A percentile compares a stretch with the other conserved stretches of the same genome.
phyloP scores from a whole-genome alignment of 2,329 filamentous ascomycete genomes.

The Xylaria sp. region DNA sequence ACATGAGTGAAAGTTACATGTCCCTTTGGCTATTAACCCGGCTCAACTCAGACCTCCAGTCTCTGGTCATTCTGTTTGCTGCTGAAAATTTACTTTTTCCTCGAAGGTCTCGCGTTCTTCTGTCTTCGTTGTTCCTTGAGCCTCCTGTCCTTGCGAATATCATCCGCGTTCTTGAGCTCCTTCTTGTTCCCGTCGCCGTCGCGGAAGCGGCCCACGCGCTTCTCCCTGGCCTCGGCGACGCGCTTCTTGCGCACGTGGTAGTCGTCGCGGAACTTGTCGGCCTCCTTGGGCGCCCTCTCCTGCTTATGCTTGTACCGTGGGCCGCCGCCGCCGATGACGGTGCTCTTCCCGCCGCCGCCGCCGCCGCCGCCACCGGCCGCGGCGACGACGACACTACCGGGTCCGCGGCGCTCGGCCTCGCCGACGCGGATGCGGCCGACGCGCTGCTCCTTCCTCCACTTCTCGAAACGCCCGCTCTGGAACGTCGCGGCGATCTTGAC shows the following conservation, averaged over 20 bases:
- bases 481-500: slow-evolving; percentile 96
- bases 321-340: slow-evolving; percentile 45
- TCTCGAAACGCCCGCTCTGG: slow-evolving; percentile 91
- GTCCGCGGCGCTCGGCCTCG: slow-evolving; percentile 72
- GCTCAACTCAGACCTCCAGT: not conserved
- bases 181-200: slow-evolving; percentile 72
- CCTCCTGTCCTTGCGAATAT: slow-evolving; percentile 85
- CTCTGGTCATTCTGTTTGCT: slow-evolving; percentile 3
- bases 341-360: slow-evolving; percentile 51
- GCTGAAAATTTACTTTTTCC: slow-evolving; percentile 62
- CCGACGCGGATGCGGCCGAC: slow-evolving; percentile 81
- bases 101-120: slow-evolving; percentile 85
- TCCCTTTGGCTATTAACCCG: slow-evolving; percentile 7
- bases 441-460: slow-evolving; percentile 88
- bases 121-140: slow-evolving; percentile 78
- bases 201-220: slow-evolving; percentile 77
- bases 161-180: slow-evolving; percentile 83
- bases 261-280: slow-evolving; percentile 91
- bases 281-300: slow-evolving; percentile 89
- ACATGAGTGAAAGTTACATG: slow-evolving; percentile 5
- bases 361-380: slow-evolving; percentile 3
- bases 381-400: slow-evolving; percentile 44
- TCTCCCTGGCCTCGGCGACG: slow-evolving; percentile 86
- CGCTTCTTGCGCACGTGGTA: slow-evolving; percentile 91
- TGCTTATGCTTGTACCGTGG: slow-evolving; percentile 83